Evolutionary conservation across 2,329 filamentous ascomycete species (phyloP), one percentile per base, ranked within the genome.

Genomic region (Botrytis aclada): DNA sequence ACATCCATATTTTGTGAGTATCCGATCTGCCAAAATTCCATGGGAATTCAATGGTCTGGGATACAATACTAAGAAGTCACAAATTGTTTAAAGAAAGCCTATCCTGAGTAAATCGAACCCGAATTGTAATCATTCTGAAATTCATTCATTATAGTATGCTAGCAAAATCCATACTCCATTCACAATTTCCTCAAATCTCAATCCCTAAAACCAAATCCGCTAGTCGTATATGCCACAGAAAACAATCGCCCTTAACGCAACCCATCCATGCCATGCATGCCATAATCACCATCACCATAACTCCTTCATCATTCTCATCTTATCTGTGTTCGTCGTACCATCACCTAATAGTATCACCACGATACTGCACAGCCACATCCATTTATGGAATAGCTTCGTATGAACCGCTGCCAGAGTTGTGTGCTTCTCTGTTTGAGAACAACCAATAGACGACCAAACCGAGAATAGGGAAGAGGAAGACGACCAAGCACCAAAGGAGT

Each of bases 391-490:
- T 77, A 41, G 86, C 80, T 81, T 90, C 88, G 77, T 90, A 90
- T n/a, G 85, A 85, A 16, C 83, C 81, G 61, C 84, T 83, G 54
- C 83, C 83, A 32, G 69, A 71, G 79, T 85, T 87, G 80, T 90
- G 88, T 41, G 84, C 83, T 61, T 83, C 82, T 69, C 89, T 87
- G 82, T 91, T 88, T 64, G 88, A 89, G 82, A 91, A 90, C 70
- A 91, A 81, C 79, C 84, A 91, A 82, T 91, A 91, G 81, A 90
- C 82, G 77, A 90, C 81, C 80, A 90, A 84, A 74, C 89, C 89
- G 76, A 88, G 80, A 66, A 91, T 83, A 6, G 89, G 89, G 83
- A 91, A 90, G 75, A 91, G 81, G 83, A 91, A 90, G 78, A 91
- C 88, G 61, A 89, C 82, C 0, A 90, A 82, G 66, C 84, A 87